A percentile compares a stretch with the other conserved stretches of the same genome.
These are phyloP conservation scores for Cucurbita ficifolia DNA, from an alignment of 306 rosid genomes.

Conservation along the genomic window DNA sequence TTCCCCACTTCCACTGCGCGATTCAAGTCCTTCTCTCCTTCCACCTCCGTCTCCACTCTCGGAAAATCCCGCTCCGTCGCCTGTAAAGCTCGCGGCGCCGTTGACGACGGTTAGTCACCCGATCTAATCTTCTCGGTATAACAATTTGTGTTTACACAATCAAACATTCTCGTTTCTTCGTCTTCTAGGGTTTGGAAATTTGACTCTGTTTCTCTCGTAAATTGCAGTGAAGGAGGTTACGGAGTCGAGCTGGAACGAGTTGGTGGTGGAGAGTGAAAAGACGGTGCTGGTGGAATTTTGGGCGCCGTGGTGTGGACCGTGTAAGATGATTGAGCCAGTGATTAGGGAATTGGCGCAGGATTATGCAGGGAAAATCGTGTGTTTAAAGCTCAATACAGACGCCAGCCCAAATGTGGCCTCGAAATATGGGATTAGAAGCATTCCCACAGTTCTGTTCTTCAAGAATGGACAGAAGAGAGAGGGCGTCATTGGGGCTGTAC, in stretches of 20 bases:
- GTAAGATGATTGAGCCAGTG: slow-evolving; percentile 72
- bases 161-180: background rate
- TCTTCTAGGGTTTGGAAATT: background rate
- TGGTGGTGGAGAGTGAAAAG: slow-evolving; percentile 46
- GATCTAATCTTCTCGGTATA: background rate
- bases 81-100: background rate
- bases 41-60: background rate
- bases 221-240: slow-evolving; percentile 58
- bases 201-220: background rate
- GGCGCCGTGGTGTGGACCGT: slow-evolving; percentile 99
- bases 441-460: slow-evolving; percentile 87
- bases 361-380: slow-evolving; percentile 53
- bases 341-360: slow-evolving; percentile 68
- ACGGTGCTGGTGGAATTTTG: slow-evolving; percentile 89
- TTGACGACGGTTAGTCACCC: background rate
- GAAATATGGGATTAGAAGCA: slow-evolving; percentile 81
- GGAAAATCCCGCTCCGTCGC: background rate
- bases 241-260: slow-evolving; percentile 58
- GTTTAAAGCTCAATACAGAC: slow-evolving; percentile 78
- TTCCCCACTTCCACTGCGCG: background rate
- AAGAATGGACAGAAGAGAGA: slow-evolving; percentile 81
- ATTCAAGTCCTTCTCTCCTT: background rate
- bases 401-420: slow-evolving; percentile 57
- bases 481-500: slow-evolving; percentile 78
- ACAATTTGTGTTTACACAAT: too few species aligned